Conservation (phyloP, 2,329 filamentous ascomycete species). For the Ceratocystiopsis minuta region DNA sequence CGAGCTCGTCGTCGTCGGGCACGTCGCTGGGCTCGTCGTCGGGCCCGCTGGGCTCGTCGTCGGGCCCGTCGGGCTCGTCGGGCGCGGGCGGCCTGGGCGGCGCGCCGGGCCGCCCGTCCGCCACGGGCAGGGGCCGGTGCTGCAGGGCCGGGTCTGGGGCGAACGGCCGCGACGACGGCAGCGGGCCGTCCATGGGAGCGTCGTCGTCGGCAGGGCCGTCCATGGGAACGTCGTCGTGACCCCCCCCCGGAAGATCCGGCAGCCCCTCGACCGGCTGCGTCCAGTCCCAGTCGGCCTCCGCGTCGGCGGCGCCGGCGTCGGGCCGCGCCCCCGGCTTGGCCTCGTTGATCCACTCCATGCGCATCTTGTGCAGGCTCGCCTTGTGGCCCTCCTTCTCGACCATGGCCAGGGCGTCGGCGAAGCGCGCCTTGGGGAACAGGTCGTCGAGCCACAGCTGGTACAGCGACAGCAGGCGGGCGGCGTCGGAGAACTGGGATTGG, state of each 20-base stretch:
- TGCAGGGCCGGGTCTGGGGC: too few relatives aligned
- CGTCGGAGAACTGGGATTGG: constrained; percentile 56
- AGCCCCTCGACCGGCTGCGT: too few relatives aligned
- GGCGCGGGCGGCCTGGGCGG: too few relatives aligned
- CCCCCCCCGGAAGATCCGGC: too few relatives aligned
- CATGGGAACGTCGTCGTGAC: constrained; percentile 10
- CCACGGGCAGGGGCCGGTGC: too few relatives aligned
- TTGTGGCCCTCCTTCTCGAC: constrained; percentile 88
- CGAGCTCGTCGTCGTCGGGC: constrained; percentile 29
- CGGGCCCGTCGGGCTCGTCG: constrained; percentile 13
- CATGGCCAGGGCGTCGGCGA: constrained; percentile 73
- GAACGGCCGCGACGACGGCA: too few relatives aligned
- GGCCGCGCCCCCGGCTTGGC: constrained; percentile 40
- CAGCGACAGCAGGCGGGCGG: constrained; percentile 63
- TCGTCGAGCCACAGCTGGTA: constrained; percentile 97
- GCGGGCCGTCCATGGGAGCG: constrained; percentile 7
- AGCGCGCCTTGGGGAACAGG: constrained; percentile 84
- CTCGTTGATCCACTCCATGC: constrained; percentile 73
- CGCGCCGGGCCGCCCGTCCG: too few relatives aligned
- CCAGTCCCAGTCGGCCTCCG: too few relatives aligned
- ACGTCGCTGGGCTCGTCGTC: constrained; percentile 4
- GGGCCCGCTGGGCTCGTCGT: too few relatives aligned
- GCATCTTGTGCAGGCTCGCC: constrained; percentile 54
- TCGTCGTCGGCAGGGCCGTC: constrained; percentile 13
- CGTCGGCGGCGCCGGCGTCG: too few relatives aligned